Conservation (phyloP, 1,284 basidiomycete species). For the Wallemia mellicola region DNA sequence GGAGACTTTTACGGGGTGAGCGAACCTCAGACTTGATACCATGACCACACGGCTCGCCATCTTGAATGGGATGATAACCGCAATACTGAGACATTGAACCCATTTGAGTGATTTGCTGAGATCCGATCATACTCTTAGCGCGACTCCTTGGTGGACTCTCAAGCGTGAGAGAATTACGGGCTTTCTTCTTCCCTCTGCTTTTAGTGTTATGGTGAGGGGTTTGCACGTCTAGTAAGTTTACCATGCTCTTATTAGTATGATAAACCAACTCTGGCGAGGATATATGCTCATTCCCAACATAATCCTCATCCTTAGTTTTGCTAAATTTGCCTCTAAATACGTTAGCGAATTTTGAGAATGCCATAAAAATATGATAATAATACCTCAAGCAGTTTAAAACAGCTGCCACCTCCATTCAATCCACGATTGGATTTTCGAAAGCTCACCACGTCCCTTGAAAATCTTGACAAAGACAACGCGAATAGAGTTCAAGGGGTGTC, state of each 20-base stretch:
- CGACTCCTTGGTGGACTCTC: background rate
- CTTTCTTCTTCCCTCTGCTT: background rate
- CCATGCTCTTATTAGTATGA: background rate
- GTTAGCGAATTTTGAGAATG: background rate
- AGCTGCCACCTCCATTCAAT: background rate
- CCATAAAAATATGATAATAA: background rate
- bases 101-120: no score
- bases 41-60: no score
- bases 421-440: background rate
- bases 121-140: background rate
- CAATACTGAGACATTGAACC: no score
- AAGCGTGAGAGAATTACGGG: background rate
- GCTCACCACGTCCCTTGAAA: background rate
- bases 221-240: background rate
- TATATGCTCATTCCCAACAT: background rate
- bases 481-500: background rate
- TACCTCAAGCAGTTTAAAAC: background rate
- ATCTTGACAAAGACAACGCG: background rate
- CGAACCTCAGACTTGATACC: background rate
- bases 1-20: background rate
- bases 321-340: background rate
- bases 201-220: no score
- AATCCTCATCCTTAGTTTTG: background rate
- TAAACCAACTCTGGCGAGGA: background rate
- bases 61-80: background rate